Percentiles rank a stretch among this genome's conserved stretches.
phyloP scores from a whole-genome alignment of 1,284 basidiomycete genomes.

The Apiotrichum brassicae region DNA sequence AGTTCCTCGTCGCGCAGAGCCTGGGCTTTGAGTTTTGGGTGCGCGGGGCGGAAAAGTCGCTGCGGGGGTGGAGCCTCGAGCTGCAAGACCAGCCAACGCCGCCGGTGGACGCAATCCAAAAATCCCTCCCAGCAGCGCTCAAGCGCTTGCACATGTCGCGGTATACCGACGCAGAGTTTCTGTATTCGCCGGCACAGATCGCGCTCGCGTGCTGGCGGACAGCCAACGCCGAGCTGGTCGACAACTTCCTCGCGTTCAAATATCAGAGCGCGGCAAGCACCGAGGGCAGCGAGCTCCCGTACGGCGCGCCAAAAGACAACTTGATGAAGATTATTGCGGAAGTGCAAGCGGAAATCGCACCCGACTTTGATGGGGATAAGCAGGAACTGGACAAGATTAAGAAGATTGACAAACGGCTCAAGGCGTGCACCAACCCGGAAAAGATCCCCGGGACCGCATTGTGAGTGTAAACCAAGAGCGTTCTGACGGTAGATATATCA shows the following conservation, averaged over 20 bases:
- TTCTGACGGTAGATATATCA: constrained; percentile 39
- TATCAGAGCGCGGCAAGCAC: constrained; percentile 40
- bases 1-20: constrained; percentile 92
- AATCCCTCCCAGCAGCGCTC: constrained; percentile 24
- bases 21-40: constrained; percentile 88
- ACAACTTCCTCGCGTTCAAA: constrained; percentile 57
- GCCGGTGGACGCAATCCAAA: constrained; percentile 17
- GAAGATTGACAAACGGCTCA: constrained; percentile 75
- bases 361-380: constrained; percentile 52
- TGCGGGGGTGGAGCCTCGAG: constrained; percentile 88
- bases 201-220: constrained; percentile 75
- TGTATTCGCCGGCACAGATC: constrained; percentile 89
- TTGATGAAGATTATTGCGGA: constrained; percentile 51
- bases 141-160: constrained; percentile 62
- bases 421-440: constrained; percentile 84
- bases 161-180: constrained; percentile 83
- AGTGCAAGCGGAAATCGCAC: constrained; percentile 56
- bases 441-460: constrained; percentile 80
- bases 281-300: constrained; percentile 17
- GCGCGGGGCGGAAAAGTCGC: constrained; percentile 79
- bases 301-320: constrained; percentile 30
- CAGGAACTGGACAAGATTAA: constrained; percentile 77
- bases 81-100: constrained; percentile 56
- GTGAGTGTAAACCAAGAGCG: constrained; percentile 24
- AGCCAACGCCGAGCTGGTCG: constrained; percentile 57